phyloP scores from a whole-genome alignment of 257 asterid genomes.

The Ilex asprella region DNA sequence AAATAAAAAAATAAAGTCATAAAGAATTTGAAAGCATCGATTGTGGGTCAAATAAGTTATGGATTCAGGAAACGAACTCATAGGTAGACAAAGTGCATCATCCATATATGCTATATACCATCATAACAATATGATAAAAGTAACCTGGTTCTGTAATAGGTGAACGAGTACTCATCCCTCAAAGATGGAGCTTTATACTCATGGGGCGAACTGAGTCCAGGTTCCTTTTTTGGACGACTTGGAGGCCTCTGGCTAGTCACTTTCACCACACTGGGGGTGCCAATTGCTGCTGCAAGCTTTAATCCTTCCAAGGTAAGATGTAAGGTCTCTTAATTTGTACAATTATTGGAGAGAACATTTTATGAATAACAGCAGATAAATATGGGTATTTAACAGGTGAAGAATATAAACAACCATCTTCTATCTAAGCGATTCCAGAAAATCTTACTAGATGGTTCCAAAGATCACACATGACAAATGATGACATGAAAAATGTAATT shows the following conservation, averaged over 20 bases:
- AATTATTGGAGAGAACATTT: no score
- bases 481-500: no score
- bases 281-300: constrained; percentile 88
- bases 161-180: constrained; percentile 79
- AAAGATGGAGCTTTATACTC: constrained; percentile 46
- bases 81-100: no score
- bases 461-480: no score
- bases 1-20: no score
- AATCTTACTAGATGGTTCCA: no score
- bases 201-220: constrained; percentile 72
- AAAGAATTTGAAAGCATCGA: no score
- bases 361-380: neutral
- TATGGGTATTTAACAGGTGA: neutral
- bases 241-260: constrained; percentile 86
- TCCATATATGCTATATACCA: no score
- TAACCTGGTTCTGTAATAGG: constrained; percentile 26
- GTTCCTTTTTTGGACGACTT: constrained; percentile 63
- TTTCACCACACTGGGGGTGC: constrained; percentile 74
- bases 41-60: no score
- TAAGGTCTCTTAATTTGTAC: neutral
- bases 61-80: no score
- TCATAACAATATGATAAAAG: neutral
- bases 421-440: no score
- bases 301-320: constrained; percentile 62
- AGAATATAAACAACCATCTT: no score